Base-by-base conservation (phyloP, 257 asterid genomes). In the Solanum phureja region DNA sequence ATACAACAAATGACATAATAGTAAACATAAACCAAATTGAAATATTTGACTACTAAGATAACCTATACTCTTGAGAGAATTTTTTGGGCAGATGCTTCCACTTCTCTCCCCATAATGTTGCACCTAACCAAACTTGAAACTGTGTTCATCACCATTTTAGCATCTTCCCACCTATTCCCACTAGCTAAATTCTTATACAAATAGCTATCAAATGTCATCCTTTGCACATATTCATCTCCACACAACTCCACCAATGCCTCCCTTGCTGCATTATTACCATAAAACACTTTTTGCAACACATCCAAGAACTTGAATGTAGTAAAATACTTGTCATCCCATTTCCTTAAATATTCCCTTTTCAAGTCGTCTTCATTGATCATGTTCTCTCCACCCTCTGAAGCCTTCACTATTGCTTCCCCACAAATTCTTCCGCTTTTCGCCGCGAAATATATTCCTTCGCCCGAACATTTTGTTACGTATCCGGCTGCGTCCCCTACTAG, bases 181-280 rank as follows among this genome's bases (percentile, higher is more conserved):
- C 75, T 89, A 8, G 97, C 95, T 90, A 95, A 37, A 21, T 88
- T 94, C 95, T 95, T 94, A 58, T 95, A 94, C 92, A 94, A 75
- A 83, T 94, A 95, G 93, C 98, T 95, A 86, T 94, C 97, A 69
- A 95, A 95, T 87, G 98, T 94, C 95, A 95, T 94, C 89, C 94
- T 88, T 87, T 95, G 98, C 89, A 95, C 98, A 76, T 94, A 95
- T 88, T 94, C 98, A 23, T 91, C 90, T 56, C 96, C 98, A 79
- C 98, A 94, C 90, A 95, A 88, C 93, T 95, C 98, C 89, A 95
- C 98, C 92, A 95, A 89, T 86, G 98, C 98, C 89, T 95, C 98
- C 83, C 96, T 90, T 18, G 93, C 95, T 64, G 95, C 95, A 90
- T 95, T 93, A 87, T 92, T 95, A 33, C 98, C 94, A 87, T 94